phyloP scores from a whole-genome alignment of 2,329 filamentous ascomycete species.

The Atkinsonella texensis region DNA sequence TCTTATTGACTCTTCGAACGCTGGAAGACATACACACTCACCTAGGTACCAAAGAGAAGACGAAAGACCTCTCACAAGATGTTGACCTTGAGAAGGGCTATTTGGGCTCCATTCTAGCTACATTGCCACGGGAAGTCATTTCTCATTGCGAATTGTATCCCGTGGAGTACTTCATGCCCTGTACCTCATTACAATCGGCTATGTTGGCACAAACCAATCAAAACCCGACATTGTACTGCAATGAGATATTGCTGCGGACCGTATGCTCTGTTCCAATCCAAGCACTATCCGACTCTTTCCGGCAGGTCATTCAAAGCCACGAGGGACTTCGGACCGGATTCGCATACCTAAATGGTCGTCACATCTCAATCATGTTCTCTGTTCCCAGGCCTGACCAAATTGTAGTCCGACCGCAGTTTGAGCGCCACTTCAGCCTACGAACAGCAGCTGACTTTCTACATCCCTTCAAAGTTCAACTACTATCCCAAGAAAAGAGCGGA shows the following conservation, averaged over 20 bases:
- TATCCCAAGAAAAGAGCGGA: slow-evolving; percentile 8
- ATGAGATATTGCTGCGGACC: slow-evolving; percentile 59
- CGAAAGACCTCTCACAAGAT: not conserved
- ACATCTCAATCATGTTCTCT: slow-evolving; percentile 47
- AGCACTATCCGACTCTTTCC: slow-evolving; percentile 37
- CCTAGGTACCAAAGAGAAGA: not conserved
- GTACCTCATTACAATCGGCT: slow-evolving; percentile 62
- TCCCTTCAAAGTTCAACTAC: slow-evolving; percentile 52
- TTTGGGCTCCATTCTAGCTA: not conserved
- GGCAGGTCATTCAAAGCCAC: slow-evolving; percentile 39
- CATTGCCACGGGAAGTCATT: not conserved
- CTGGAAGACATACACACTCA: slow-evolving; percentile 18
- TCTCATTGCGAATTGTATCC: not conserved
- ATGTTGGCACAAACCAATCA: slow-evolving; percentile 67
- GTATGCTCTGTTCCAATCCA: slow-evolving; percentile 20
- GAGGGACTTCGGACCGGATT: slow-evolving; percentile 68
- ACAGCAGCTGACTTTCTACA: slow-evolving; percentile 30
- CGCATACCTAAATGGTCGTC: slow-evolving; percentile 29
- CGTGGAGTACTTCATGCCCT: slow-evolving; percentile 28
- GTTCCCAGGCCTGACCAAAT: slow-evolving; percentile 28
- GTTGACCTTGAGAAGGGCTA: not conserved
- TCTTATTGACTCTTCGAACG: slow-evolving; percentile 46
- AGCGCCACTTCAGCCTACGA: slow-evolving; percentile 26
- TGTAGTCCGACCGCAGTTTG: slow-evolving; percentile 20
- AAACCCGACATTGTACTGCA: slow-evolving; percentile 57